Evolutionary conservation across 2,329 filamentous ascomycete genomes (phyloP).

Genomic region (Lecanicillium sp.): DNA sequence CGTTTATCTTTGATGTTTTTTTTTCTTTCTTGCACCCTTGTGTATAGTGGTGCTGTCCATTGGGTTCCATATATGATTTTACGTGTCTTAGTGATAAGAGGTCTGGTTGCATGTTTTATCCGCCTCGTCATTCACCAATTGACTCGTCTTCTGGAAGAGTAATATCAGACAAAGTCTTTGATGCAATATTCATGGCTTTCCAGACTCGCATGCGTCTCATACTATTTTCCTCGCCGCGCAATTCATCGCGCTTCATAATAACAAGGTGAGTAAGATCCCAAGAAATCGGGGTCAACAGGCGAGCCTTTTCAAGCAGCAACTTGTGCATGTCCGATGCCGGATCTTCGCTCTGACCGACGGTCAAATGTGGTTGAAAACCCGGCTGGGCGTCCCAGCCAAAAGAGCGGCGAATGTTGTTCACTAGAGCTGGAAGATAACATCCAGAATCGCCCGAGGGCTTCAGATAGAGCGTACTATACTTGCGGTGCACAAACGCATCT

Average conservation of each 20-base stretch:
- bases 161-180: neutral
- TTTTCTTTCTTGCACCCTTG: constrained; percentile 8
- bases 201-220: constrained; percentile 47
- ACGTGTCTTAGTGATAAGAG: constrained; percentile 2
- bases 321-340: constrained; percentile 33
- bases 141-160: constrained; percentile 2
- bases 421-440: constrained; percentile 15
- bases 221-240: constrained; percentile 18
- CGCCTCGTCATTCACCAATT: neutral
- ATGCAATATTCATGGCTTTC: constrained; percentile 35
- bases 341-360: constrained; percentile 49
- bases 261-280: constrained; percentile 42
- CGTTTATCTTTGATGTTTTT: constrained; percentile 1
- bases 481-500: constrained; percentile 39
- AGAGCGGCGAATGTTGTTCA: constrained; percentile 22
- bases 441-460: constrained; percentile 13
- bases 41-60: too few relatives aligned
- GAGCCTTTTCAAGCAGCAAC: constrained; percentile 44
- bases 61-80: too few relatives aligned
- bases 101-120: constrained; percentile 1
- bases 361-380: constrained; percentile 42
- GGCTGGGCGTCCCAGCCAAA: constrained; percentile 22
- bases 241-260: constrained; percentile 41
- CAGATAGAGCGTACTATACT: constrained; percentile 42
- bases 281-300: constrained; percentile 34